These are phyloP conservation scores for Apiotrichum gamsii DNA, from an alignment of 1,284 basidiomycete species.

Conservation along the genomic window DNA sequence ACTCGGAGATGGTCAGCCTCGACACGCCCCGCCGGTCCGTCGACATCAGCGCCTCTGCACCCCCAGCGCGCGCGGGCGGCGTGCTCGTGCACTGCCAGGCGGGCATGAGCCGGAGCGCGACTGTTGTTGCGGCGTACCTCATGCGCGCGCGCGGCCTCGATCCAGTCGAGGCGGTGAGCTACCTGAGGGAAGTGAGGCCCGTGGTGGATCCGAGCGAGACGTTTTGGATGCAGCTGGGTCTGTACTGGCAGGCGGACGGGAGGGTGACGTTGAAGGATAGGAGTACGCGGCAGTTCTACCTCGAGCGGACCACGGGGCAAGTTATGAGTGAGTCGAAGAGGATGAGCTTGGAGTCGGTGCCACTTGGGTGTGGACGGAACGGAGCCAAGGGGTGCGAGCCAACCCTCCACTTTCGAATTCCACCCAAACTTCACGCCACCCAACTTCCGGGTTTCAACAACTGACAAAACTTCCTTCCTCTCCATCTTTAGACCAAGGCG, in stretches of 20 bases:
- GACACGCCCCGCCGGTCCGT: neutral
- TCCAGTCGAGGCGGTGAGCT: constrained; percentile 59
- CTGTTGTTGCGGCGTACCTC: constrained; percentile 74
- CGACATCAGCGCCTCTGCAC: neutral
- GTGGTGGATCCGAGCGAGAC: constrained; percentile 67
- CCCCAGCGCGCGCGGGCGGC: constrained; percentile 56
- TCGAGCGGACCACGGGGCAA: constrained; percentile 64
- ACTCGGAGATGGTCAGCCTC: neutral
- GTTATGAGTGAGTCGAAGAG: constrained; percentile 58
- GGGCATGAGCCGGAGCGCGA: constrained; percentile 73
- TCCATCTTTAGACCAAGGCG: constrained; percentile 56
- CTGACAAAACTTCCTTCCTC: neutral
- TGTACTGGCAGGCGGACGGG: constrained; percentile 67
- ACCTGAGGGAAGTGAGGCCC: constrained; percentile 61
- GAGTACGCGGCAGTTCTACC: constrained; percentile 68
- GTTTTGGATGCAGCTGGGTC: constrained; percentile 67
- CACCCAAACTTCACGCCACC: too few species aligned
- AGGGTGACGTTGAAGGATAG: constrained; percentile 64
- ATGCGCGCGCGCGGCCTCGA: constrained; percentile 68
- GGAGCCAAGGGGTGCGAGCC: neutral
- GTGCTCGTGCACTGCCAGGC: constrained; percentile 83
- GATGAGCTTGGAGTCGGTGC: neutral
- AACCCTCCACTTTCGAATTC: constrained; percentile 1
- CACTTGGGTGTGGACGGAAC: neutral
- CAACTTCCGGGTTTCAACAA: neutral